Conservation (phyloP, 2,329 filamentous ascomycete genomes). For the Fusarium bulbicola region DNA sequence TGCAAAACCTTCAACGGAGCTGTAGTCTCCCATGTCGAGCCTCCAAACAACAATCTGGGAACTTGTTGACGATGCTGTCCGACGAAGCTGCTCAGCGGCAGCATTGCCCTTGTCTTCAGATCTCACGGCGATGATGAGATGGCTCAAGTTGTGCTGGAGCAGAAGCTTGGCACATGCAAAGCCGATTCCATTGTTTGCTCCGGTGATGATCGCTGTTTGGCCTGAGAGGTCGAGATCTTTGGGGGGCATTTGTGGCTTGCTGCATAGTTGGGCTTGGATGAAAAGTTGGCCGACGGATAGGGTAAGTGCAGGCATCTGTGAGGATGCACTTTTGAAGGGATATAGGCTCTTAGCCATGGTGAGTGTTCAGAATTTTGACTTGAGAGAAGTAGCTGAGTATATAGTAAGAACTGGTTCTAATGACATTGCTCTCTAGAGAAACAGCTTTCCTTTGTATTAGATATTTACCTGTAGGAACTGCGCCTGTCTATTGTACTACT, state of each 20-base stretch:
- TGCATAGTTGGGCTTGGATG: not conserved
- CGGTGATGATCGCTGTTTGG: not conserved
- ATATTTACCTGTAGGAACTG: accelerated
- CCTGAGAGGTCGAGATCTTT: not conserved
- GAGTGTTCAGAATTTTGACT: accelerated
- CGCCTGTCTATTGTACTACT: accelerated
- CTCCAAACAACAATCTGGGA: not conserved
- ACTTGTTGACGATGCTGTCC: accelerated
- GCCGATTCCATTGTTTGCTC: not conserved
- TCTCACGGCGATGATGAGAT: not conserved
- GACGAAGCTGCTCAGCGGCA: not conserved
- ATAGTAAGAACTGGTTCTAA: accelerated
- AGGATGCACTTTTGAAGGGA: not conserved
- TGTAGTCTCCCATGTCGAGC: not conserved
- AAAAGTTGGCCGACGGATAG: not conserved
- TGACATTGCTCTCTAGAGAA: accelerated
- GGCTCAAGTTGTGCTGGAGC: not conserved
- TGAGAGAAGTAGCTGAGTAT: accelerated
- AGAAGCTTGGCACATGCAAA: constrained; percentile 1
- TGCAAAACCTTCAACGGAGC: not conserved
- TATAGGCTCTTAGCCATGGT: not conserved
- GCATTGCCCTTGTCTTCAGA: not conserved
- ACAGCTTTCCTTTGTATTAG: accelerated
- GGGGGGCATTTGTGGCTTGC: not conserved
- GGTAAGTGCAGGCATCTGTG: not conserved